Conservation (phyloP, 73 alveolate species). For the Blepharisma japonicum region DNA sequence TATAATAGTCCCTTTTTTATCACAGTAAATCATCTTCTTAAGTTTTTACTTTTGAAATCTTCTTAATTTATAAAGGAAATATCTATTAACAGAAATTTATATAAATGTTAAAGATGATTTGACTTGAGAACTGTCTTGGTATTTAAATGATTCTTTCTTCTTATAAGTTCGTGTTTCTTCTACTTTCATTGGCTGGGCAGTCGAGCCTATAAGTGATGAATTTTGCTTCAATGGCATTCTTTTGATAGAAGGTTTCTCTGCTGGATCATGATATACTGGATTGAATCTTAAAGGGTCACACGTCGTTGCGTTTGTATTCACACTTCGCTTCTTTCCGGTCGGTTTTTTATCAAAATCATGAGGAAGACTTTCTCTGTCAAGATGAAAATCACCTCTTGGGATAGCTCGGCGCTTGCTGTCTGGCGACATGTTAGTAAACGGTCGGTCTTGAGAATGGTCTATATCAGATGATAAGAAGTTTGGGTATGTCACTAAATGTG, state of each 20-base stretch:
- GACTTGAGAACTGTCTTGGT: slow-evolving; percentile 10
- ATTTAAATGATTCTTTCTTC: not conserved
- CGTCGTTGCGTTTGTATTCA: not conserved
- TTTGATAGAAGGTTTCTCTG: not conserved
- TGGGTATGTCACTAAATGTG: slow-evolving; percentile 10
- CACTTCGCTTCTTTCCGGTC: not conserved
- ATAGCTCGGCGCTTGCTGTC: not conserved
- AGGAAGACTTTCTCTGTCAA: not conserved
- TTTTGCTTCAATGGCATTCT: not conserved
- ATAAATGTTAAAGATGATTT: no score
- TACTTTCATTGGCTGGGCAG: slow-evolving; percentile 12
- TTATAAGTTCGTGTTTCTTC: not conserved
- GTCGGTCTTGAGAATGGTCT: slow-evolving; percentile 30
- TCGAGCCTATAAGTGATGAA: not conserved
- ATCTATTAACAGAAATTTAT: no score
- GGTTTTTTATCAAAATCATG: not conserved
- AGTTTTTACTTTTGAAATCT: no score
- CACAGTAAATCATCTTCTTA: no score
- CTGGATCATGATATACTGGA: not conserved
- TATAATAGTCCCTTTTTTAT: no score
- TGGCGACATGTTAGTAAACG: slow-evolving; percentile 17
- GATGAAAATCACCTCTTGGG: not conserved
- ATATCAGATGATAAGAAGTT: not conserved
- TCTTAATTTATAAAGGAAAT: no score
- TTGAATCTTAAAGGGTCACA: not conserved